These are phyloP conservation scores for Garcia nutans DNA, from an alignment of 345 rosid species.

Conservation along the genomic window DNA sequence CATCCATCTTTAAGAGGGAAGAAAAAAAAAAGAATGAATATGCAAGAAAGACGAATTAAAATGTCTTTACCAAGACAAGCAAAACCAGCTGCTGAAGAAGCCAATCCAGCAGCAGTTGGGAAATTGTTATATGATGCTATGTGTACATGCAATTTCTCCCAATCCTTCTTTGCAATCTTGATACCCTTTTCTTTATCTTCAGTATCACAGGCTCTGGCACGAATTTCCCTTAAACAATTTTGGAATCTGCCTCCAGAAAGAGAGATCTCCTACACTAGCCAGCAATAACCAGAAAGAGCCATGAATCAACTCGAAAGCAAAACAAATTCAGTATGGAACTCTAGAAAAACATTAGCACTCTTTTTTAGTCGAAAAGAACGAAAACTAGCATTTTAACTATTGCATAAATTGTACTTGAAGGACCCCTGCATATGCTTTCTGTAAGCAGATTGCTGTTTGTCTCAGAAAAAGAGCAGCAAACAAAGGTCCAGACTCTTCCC, in stretches of 20 bases:
- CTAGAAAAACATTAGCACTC: neutral
- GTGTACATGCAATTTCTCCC: slow-evolving; percentile 79
- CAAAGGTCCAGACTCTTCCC: too few species aligned
- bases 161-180: slow-evolving; percentile 73
- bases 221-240: slow-evolving; percentile 80
- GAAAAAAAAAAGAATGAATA: neutral
- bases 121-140: slow-evolving; percentile 92
- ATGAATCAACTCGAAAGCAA: slow-evolving; percentile 15
- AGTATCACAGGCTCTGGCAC: slow-evolving; percentile 71
- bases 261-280: slow-evolving; percentile 79
- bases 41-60: neutral
- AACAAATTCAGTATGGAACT: neutral
- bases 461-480: too few species aligned
- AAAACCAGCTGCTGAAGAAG: slow-evolving; percentile 98
- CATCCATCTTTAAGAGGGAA: neutral
- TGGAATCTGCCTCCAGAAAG: slow-evolving; percentile 90
- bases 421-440: too few species aligned
- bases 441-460: too few species aligned
- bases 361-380: neutral
- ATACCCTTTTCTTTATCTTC: slow-evolving; percentile 79
- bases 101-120: slow-evolving; percentile 98
- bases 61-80: slow-evolving; percentile 79
- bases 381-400: neutral
- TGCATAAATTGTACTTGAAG: neutral
- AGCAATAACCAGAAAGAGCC: slow-evolving; percentile 28